Percentiles rank a stretch among this genome's conserved stretches.
Evolutionary conservation across 2,329 filamentous ascomycete species (phyloP).

Genomic region (Hymenoscyphus scutula): DNA sequence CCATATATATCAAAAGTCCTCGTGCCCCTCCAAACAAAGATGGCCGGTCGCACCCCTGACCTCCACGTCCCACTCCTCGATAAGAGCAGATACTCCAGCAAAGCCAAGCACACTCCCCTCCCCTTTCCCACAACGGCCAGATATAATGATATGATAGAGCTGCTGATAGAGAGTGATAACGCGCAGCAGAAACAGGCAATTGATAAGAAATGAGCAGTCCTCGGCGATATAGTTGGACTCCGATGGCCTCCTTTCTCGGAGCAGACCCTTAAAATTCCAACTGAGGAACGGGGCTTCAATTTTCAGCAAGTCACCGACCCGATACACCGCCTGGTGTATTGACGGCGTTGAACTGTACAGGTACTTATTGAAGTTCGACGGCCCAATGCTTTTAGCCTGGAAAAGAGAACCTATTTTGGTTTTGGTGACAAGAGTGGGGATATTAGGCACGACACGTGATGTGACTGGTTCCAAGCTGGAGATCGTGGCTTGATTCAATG

Average conservation of each 20-base stretch:
- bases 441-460: background rate
- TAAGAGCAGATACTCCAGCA: background rate
- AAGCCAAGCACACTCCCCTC: background rate
- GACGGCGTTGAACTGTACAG: background rate
- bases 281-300: no score
- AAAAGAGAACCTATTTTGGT: no score
- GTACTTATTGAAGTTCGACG: background rate
- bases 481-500: background rate
- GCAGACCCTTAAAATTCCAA: no score
- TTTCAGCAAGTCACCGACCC: background rate
- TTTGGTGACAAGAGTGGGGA: background rate
- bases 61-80: background rate
- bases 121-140: no score
- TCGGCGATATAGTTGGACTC: no score
- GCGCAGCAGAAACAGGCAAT: no score
- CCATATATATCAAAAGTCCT: background rate
- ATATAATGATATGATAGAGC: no score
- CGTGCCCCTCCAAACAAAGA: background rate
- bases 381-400: background rate
- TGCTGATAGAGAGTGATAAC: no score
- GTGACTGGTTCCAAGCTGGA: background rate
- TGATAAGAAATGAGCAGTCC: no score
- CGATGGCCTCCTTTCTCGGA: no score
- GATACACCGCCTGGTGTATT: background rate
- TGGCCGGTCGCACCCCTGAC: no score